Base-by-base conservation (phyloP, 805 yeast species). In the Teunomyces funiuensis region DNA sequence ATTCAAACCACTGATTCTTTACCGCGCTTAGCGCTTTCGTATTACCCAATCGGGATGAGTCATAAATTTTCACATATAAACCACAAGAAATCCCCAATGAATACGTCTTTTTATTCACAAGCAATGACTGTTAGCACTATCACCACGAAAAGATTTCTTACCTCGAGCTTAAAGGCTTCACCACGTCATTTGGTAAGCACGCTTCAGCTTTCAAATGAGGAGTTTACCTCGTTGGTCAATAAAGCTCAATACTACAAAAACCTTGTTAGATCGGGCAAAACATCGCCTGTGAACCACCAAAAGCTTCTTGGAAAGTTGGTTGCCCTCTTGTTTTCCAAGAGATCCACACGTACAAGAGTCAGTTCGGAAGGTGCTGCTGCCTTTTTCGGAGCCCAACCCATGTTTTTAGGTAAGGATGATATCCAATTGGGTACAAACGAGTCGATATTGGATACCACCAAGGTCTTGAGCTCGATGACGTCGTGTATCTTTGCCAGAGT, bases 401-500 rank as follows among this genome's bases (percentile, higher is more conserved):
- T 93, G 93, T 93, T 93, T 57, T 73, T 93, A 51, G 98, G 99
- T 38, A 88, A 85, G 54, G 97, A 90, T 52, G 99, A 93, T 55
- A 93, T 93, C 59, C 99, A 93, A 65, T 72, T 93, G 42, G 99
- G 99, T 33, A 96, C 88, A 33, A 93, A 93, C 59, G 99, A 93
- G 71, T 77, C 93, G 0, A 67, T 88, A 44, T 85, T 85, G 55
- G 99, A 93, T 63, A 85, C 97, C 2, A 77, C 96, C 13, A 82
- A 79, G 50, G 96, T 93, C 26, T 78, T 93, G 4, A 85, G 96
- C 10, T 89, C 97, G 2, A 93, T 93, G 99, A 87, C 95, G 1
- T 84, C 96, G n/a, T 85, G 96, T 49, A 80, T 93, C 5, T 90
- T 93, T 69, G 99, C 98, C n/a, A 82, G 99, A 58, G 99, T 93